Evolutionary conservation across 805 yeast genomes (phyloP).

Genomic region (Candida silvatica): DNA sequence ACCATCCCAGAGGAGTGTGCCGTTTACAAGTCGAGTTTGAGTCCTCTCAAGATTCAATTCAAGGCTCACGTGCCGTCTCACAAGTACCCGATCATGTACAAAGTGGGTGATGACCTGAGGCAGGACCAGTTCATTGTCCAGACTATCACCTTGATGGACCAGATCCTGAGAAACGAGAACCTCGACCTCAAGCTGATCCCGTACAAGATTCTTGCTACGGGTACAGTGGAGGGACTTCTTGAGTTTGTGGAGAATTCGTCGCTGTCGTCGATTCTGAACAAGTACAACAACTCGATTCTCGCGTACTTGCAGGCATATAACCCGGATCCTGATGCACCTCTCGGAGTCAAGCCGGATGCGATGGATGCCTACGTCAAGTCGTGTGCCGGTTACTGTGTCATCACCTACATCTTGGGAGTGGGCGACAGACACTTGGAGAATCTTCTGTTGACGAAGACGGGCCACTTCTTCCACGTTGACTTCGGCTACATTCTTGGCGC

Average conservation of each 20-base stretch:
- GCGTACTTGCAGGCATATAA: conserved; percentile 61
- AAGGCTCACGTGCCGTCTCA: conserved; percentile 39
- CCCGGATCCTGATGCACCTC: conserved; percentile 37
- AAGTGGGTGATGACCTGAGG: conserved; percentile 90
- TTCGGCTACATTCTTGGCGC: conserved; percentile 94
- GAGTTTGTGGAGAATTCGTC: conserved; percentile 95
- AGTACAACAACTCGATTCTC: conserved; percentile 64
- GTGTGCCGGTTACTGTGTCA: conserved; percentile 96
- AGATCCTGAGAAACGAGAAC: conserved; percentile 77
- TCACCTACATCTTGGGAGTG: conserved; percentile 88
- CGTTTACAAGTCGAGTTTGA: conserved; percentile 85
- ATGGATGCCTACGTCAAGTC: conserved; percentile 94
- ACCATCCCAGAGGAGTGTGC: conserved; percentile 69
- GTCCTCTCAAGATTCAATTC: conserved; percentile 80
- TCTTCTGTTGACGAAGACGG: conserved; percentile 64
- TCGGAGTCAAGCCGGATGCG: conserved; percentile 49
- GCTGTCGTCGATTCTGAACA: conserved; percentile 65
- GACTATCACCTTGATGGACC: conserved; percentile 86
- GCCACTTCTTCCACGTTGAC: conserved; percentile 95
- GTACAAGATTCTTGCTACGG: conserved; percentile 83
- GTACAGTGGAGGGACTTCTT: conserved; percentile 84
- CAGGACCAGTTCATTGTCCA: conserved; percentile 98
- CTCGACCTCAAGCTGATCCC: conserved; percentile 84
- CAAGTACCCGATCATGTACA: conserved; percentile 78
- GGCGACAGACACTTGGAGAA: conserved; percentile 97